These are phyloP conservation scores for Vaccinium darrowii DNA, from an alignment of 148 eudicot genomes.

Conservation along the genomic window DNA sequence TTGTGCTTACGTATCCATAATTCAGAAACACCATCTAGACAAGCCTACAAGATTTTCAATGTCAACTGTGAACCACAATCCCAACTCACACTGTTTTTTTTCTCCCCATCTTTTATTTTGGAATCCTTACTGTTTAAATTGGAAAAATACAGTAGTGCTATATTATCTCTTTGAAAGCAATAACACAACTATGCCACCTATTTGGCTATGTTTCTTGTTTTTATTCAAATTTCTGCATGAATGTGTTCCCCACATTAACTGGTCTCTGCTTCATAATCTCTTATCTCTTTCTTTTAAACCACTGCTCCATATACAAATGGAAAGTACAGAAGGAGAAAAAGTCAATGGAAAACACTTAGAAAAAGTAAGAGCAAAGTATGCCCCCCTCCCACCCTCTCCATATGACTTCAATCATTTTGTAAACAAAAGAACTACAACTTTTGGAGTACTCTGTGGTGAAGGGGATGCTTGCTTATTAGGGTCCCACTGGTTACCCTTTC, in stretches of 20 bases:
- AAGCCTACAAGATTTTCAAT: constrained; percentile 15
- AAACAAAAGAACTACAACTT: not conserved
- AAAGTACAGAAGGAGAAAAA: not conserved
- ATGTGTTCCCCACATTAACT: constrained; percentile 46
- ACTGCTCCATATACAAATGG: constrained; percentile 5
- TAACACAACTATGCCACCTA: constrained; percentile 3
- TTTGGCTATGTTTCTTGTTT: constrained; percentile 10
- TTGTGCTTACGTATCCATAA: constrained; percentile 8
- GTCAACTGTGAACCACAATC: constrained; percentile 21
- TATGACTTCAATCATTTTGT: constrained; percentile 27
- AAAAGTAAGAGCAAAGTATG: not conserved
- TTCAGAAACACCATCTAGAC: constrained; percentile 32
- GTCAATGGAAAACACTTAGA: constrained; percentile 10
- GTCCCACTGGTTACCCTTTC: constrained; percentile 25
- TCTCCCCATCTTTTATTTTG: no score
- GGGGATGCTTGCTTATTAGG: constrained; percentile 21
- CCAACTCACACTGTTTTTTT: not conserved
- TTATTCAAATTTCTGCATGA: constrained; percentile 36
- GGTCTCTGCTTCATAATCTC: constrained; percentile 21
- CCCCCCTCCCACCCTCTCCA: constrained; percentile 3
- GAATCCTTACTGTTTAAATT: constrained; percentile 12
- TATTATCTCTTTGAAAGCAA: constrained; percentile 5
- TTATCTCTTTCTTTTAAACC: constrained; percentile 9
- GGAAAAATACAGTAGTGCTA: constrained; percentile 19
- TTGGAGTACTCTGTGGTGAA: constrained; percentile 21